phyloP scores from a whole-genome alignment of 1,284 basidiomycete genomes.

The Ceratorhiza oryzae-sativae region DNA sequence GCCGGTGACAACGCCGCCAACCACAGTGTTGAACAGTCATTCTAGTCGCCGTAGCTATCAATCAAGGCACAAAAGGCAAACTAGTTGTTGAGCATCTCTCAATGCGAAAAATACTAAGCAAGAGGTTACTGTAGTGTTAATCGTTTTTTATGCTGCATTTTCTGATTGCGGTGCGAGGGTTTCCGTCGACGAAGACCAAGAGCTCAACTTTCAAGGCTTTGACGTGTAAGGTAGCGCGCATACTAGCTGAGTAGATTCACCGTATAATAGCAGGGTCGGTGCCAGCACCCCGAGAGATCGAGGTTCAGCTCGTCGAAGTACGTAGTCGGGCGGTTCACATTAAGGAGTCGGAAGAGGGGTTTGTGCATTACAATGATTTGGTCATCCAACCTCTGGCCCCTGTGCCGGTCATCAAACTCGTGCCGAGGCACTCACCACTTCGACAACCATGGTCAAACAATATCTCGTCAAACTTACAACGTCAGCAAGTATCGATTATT shows the following conservation, averaged over 20 bases:
- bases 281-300: not conserved
- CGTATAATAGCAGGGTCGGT: not conserved
- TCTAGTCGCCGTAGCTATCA: too few species aligned
- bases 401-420: constrained; percentile 15
- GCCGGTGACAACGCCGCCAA: too few species aligned
- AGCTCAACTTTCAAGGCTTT: constrained; percentile 17
- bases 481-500: constrained; percentile 13
- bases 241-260: constrained; percentile 23
- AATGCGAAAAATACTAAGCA: too few species aligned
- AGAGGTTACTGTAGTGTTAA: too few species aligned
- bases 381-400: constrained; percentile 21
- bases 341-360: constrained; percentile 2
- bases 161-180: too few species aligned
- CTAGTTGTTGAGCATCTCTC: not conserved
- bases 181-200: not conserved
- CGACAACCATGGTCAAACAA: constrained; percentile 10
- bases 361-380: constrained; percentile 14
- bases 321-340: not conserved
- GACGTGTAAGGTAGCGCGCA: constrained; percentile 26
- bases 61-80: too few species aligned
- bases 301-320: not conserved
- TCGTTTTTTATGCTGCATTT: too few species aligned
- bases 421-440: constrained; percentile 13
- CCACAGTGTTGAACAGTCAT: too few species aligned
- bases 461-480: constrained; percentile 4